Evolutionary conservation across 78 protist species (phyloP).

Genomic region (Chrysochromulina tobinii): DNA sequence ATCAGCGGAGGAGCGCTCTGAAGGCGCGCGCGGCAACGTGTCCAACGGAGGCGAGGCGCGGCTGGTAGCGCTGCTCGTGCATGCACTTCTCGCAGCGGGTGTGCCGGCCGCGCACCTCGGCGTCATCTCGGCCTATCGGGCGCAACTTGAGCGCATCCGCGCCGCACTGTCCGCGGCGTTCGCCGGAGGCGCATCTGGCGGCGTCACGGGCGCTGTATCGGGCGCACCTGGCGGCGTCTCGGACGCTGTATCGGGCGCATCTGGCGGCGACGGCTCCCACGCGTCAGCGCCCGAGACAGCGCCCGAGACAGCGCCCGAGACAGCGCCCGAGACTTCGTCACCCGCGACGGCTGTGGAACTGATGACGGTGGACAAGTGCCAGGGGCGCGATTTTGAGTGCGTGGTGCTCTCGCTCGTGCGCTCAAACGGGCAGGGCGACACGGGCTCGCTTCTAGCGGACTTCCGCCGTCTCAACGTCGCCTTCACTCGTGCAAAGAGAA

Average conservation of each 20-base stretch:
- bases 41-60: neutral
- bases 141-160: constrained; percentile 53
- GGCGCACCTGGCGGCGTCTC: neutral
- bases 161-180: neutral
- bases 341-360: constrained; percentile 20
- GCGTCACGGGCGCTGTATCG: neutral
- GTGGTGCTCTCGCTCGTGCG: neutral
- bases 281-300: no score
- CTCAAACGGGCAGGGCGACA: neutral
- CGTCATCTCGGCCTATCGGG: constrained; percentile 77
- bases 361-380: constrained; percentile 77
- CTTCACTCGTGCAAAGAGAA: constrained; percentile 78
- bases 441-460: constrained; percentile 76
- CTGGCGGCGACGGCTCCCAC: no score
- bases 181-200: no score
- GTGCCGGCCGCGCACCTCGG: constrained; percentile 53
- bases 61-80: neutral
- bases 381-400: constrained; percentile 12
- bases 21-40: neutral
- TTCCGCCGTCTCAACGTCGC: constrained; percentile 88
- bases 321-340: no score
- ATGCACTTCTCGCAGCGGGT: neutral
- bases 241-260: no score
- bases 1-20: neutral
- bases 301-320: no score